Evolutionary conservation across 1,284 basidiomycete species (phyloP).

Genomic region (Marasmius oreades): DNA sequence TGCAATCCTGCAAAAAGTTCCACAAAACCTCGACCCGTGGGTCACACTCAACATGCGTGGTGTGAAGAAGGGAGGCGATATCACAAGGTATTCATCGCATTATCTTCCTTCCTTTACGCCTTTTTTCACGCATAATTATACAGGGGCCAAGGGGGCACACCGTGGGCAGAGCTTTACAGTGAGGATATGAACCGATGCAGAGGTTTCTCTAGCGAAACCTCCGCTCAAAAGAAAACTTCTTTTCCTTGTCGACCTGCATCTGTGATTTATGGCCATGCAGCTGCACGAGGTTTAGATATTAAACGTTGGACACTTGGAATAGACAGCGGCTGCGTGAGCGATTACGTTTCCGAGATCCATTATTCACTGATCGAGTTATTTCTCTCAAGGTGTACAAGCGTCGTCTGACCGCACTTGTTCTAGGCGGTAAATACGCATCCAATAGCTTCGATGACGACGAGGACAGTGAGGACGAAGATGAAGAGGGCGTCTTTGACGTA

Average conservation of each 20-base stretch:
- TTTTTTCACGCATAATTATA: neutral
- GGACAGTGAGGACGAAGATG: constrained; percentile 26
- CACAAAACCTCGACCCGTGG: constrained; percentile 76
- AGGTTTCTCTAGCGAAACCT: constrained; percentile 36
- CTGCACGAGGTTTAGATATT: constrained; percentile 70
- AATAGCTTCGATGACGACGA: constrained; percentile 17
- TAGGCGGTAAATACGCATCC: constrained; percentile 30
- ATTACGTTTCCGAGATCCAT: neutral
- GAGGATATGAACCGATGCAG: constrained; percentile 63
- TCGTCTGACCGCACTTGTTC: constrained; percentile 54
- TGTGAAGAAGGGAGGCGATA: constrained; percentile 44
- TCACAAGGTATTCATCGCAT: constrained; percentile 41
- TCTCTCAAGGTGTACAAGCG: constrained; percentile 44
- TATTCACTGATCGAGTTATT: neutral
- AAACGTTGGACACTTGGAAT: constrained; percentile 78
- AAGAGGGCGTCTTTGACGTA: constrained; percentile 19
- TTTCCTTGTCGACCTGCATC: constrained; percentile 71
- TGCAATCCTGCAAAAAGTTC: constrained; percentile 57
- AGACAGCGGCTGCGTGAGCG: constrained; percentile 77
- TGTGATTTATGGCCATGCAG: constrained; percentile 83
- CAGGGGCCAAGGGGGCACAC: constrained; percentile 52
- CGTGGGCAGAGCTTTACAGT: constrained; percentile 78
- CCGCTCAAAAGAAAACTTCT: constrained; percentile 20
- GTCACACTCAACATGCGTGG: constrained; percentile 74
- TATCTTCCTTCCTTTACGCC: neutral